Base-by-base conservation (phyloP, 2,329 filamentous ascomycete genomes). In the Xylaria sp. region DNA sequence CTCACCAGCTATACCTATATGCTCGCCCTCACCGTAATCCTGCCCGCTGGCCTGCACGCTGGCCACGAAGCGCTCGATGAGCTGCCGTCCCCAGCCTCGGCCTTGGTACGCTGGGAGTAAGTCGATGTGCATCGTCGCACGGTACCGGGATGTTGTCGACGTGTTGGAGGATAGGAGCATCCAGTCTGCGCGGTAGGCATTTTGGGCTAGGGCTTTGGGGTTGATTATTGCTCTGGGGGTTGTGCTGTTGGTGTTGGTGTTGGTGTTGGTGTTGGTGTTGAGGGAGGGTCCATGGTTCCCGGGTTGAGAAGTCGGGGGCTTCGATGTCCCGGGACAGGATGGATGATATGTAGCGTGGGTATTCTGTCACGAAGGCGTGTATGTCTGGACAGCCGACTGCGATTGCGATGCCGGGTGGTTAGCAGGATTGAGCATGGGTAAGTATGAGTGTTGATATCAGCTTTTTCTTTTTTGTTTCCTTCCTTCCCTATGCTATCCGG, bases 71-170 rank as follows among this genome's bases (percentile, higher is more conserved):
- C 50, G 61, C 46, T 77, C 76, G 45, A 67, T 60, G 23, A 67
- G 51, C 82, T 73, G 73, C 80, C 75, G 69, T 4, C 82, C 82
- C 80, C 80, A 83, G 1, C 81, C 82, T 28, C 70, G 62, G 0
- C 76, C 75, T 73, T 82, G 80, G 67, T 70, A 80, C 60, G 60
- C 69, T 28, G 75, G 75, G 58, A 84, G 70, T 65, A 84, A 62
- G 64, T 84, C 79, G 54, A 84, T 81, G 71, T 84, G 82, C 80
- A 84, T 77, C 60, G 80, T 83, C 3, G 77, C 80, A 61, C 75
- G 70, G 66, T 76, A 81, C 52, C 65, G 67, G 21, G 66, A 60
- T 15, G 70, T 73, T 47, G 80, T 61, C 52, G 74, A 75, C 62
- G 70, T 72, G 62, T 77, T 78, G 37, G 72, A 77, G 45, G 75